Conservation (phyloP, 192 early-diverging fungal genomes). For the Entophlyctis luteolus region DNA sequence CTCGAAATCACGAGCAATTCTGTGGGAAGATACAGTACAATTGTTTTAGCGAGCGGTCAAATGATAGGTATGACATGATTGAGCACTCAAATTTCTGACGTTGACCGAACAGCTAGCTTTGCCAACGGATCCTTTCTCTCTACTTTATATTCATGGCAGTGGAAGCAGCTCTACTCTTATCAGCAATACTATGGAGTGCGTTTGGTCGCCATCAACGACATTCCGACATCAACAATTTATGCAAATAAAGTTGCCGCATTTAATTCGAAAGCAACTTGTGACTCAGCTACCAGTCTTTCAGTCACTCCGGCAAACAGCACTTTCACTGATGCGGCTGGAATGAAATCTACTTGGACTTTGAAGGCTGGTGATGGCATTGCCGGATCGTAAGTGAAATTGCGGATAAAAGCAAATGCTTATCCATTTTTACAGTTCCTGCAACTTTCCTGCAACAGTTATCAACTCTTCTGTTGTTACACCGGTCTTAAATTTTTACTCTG, state of each 20-base stretch:
- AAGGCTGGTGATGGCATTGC: neutral
- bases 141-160: neutral
- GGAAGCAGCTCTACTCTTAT: constrained; percentile 3
- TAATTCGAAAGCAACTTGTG: neutral
- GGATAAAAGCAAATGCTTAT: neutral
- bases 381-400: neutral
- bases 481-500: neutral
- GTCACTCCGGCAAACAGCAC: neutral
- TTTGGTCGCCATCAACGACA: neutral
- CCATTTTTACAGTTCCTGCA: neutral
- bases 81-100: neutral
- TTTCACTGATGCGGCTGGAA: neutral
- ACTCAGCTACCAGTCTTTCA: neutral
- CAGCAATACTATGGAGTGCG: neutral
- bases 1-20: neutral
- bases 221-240: neutral
- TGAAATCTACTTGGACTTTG: neutral
- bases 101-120: neutral
- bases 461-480: neutral
- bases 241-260: neutral
- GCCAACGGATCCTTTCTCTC: neutral
- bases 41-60: neutral
- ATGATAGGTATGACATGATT: neutral
- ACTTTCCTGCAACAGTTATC: neutral
- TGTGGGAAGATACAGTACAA: neutral